Base-by-base conservation (phyloP, 2,329 filamentous ascomycete genomes). In the Periconia digitata region DNA sequence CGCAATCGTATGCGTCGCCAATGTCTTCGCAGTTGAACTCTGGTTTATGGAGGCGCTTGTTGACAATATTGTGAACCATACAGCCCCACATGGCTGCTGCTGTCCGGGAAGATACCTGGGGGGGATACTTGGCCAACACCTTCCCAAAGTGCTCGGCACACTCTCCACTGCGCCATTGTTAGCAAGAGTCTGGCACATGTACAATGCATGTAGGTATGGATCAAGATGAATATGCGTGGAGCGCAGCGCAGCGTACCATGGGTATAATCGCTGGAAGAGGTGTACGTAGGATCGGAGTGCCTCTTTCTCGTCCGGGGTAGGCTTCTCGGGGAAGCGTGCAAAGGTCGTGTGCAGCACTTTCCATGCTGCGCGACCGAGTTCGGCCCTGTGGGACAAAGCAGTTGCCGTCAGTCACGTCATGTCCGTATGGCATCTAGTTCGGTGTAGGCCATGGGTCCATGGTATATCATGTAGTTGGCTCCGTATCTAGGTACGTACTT, bases 301-400 rank as follows among this genome's bases (percentile, higher is more conserved):
- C 43, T 79, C 74, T 58, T 80, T 79, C 63, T 86, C 82, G 46
- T 86, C 83, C 18, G 74, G 67, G 0, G 79, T 82, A 2, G 84
- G 84, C 50, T 80, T 78, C 59, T 85, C 83, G 12, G 84, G 84
- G 62, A 85, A 86, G 55, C 82, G 78, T 44, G 82, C 82, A 74
- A 86, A 84, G 50, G 83, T 83, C 16, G 84, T 86, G 66, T 86
- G 84, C 55, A 86, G 77, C 54, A 85, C 76, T 61, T 85, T 84
- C 84, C 84, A 86, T 29, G 83, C 79, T 47, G 84, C 81, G 52
- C 83, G 79, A 52, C 84, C 84, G 22, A 86, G 74, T 68, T 86
- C 84, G 51, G 81, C 83, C 69, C 79, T 82, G 50, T 44, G 16
- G 42, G 36, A 17, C 17, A 22, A 55, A 45, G 41, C 43, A 32